Percentiles rank a stretch among this genome's conserved stretches.
These are phyloP conservation scores for Vachellia collinsii DNA, from an alignment of 306 rosid genomes.

Conservation along the genomic window DNA sequence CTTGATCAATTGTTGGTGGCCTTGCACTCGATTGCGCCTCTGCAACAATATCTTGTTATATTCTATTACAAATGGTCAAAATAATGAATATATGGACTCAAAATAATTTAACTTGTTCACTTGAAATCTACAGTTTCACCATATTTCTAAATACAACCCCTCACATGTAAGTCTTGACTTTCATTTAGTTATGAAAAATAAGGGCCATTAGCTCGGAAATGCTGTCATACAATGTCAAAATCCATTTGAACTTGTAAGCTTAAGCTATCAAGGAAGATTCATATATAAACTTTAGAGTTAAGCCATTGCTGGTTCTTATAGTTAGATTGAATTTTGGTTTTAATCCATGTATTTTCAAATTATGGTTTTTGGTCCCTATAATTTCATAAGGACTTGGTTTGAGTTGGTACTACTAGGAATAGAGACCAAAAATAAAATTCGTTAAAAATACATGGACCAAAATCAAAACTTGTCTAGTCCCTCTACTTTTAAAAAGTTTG, in stretches of 20 bases:
- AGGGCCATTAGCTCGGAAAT: neutral
- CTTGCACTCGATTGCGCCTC: slow-evolving; percentile 62
- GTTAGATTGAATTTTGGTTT: too few species aligned
- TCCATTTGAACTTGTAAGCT: neutral
- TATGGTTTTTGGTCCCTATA: too few species aligned
- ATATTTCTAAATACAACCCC: neutral
- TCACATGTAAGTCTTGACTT: neutral
- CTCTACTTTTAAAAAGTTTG: too few species aligned
- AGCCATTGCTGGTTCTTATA: too few species aligned
- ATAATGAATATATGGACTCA: neutral
- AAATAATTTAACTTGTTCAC: neutral
- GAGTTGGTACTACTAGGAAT: too few species aligned
- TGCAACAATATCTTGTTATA: slow-evolving; percentile 49
- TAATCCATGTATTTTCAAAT: too few species aligned
- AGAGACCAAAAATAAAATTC: too few species aligned
- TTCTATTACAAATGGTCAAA: neutral
- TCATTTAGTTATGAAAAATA: neutral
- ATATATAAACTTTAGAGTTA: neutral
- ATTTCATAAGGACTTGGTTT: too few species aligned
- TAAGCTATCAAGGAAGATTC: neutral
- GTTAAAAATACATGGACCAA: too few species aligned
- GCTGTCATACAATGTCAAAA: neutral
- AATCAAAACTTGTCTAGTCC: too few species aligned
- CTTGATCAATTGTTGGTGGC: slow-evolving; percentile 91
- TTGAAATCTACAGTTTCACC: neutral